A percentile compares a stretch with the other conserved stretches of the same genome.
phyloP scores from a whole-genome alignment of 2,329 filamentous ascomycete genomes.

The Fusarium nelsonii region DNA sequence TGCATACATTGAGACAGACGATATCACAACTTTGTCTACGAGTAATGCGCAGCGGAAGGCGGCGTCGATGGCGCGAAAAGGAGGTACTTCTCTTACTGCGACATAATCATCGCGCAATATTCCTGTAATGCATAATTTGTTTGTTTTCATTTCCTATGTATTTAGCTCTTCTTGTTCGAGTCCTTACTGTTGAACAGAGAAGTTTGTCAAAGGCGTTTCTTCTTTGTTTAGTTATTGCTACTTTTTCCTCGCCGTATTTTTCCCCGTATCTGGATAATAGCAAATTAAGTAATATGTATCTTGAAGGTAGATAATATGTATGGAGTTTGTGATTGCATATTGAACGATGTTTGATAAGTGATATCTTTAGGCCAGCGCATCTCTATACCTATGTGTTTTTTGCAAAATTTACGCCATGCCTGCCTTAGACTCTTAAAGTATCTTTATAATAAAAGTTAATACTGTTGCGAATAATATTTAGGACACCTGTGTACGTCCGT shows the following conservation, averaged over 20 bases:
- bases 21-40: conserved; percentile 15
- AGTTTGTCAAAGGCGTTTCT: conserved; percentile 1
- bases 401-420: background rate
- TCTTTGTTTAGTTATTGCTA: conserved; percentile 1
- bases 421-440: background rate
- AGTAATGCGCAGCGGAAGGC: conserved; percentile 14
- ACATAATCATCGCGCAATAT: conserved; percentile 4
- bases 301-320: conserved; percentile 2
- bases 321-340: conserved; percentile 1
- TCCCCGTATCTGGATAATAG: background rate
- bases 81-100: conserved; percentile 7
- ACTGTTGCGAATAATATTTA: conserved; percentile 3
- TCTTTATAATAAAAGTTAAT: conserved; percentile 5
- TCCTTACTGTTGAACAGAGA: conserved; percentile 1
- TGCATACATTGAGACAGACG: conserved; percentile 12
- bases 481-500: background rate
- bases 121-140: conserved; percentile 10
- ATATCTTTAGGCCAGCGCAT: background rate
- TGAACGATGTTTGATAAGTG: background rate
- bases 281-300: conserved; percentile 3
- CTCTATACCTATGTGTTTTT: background rate
- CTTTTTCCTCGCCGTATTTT: background rate
- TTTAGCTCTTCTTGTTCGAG: conserved; percentile 7
- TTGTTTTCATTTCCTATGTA: conserved; percentile 13
- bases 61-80: conserved; percentile 7